Evolutionary conservation across 2,329 filamentous ascomycete species (phyloP), one percentile per base, ranked within the genome.

Genomic region (Talaromyces funiculosus): DNA sequence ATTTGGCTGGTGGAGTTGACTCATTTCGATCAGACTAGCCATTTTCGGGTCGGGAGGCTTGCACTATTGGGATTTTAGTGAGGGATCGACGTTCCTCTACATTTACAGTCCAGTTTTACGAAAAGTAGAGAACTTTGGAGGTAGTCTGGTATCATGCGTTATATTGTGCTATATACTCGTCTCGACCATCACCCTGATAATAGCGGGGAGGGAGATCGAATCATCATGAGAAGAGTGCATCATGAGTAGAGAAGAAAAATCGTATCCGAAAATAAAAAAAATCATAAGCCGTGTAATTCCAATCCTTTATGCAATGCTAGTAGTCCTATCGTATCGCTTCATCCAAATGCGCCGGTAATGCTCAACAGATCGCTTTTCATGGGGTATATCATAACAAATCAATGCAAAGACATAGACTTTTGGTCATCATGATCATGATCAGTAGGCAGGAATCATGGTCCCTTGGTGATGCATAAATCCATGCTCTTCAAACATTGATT

Each of bases 371-470:
- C 57, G 57, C 57, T n/a, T 18, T 51, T 16, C 38, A 35, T 35
- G 35, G 51, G 57, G 45, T 59, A 59, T 58, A 58, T 58, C 40
- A 57, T 57, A 57, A 45, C 16, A 37, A 47, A 47, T 57, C 42
- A 35, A 57, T 60, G 45, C 29, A 22, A 3, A 33, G 42, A 14
- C 33, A 45, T 45, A 49, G 59, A 42, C 45, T 49, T 55, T 61
- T 58, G 42, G 35, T 38, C 9, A 22, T 18, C 53, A 12, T 60
- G n/a, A 42, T 18, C 16, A 3, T 35, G 31, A 55, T 56, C 69
- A 83, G 65, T 78, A 83, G 54, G 80, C 80, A 66, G 79, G 76
- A 68, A 82, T 79, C 64, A 81, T 73, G 51, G 75, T 71, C 62
- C 73, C 73, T 65, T 73, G 71, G 66, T 76, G 71, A 67, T 74